Percentiles rank a stretch among this genome's conserved stretches.
These are phyloP conservation scores for Pyrus bretschneideri DNA, from an alignment of 306 rosid species.

Conservation along the genomic window DNA sequence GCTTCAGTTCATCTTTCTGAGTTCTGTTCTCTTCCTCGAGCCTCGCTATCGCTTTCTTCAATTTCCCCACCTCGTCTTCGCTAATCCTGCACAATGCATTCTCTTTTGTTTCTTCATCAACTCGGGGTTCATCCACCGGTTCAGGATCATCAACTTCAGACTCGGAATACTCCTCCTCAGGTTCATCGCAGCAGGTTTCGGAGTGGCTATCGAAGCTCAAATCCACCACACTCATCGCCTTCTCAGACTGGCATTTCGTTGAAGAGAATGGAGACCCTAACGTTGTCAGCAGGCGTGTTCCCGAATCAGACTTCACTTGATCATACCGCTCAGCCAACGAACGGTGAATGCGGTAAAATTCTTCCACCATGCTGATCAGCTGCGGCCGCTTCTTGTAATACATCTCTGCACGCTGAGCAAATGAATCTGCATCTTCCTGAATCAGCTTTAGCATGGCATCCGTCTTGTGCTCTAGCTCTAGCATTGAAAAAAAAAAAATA, in stretches of 20 bases:
- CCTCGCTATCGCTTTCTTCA: constrained; percentile 36
- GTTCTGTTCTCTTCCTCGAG: constrained; percentile 39
- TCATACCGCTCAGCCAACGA: constrained; percentile 69
- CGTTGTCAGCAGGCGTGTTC: constrained; percentile 37
- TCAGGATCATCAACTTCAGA: constrained; percentile 89
- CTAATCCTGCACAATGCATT: neutral
- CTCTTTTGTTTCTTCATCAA: constrained; percentile 12
- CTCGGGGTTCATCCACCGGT: constrained; percentile 28
- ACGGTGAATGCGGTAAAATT: constrained; percentile 71
- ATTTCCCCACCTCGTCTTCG: constrained; percentile 33
- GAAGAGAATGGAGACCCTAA: constrained; percentile 55
- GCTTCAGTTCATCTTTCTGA: constrained; percentile 35
- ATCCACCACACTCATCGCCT: constrained; percentile 25
- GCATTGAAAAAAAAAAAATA: constrained; percentile 6
- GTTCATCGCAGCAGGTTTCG: constrained; percentile 31
- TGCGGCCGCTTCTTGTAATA: constrained; percentile 80
- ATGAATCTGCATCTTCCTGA: constrained; percentile 83
- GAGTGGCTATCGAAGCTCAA: constrained; percentile 52
- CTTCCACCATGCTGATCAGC: constrained; percentile 72
- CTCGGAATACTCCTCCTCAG: constrained; percentile 49
- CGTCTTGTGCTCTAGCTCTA: constrained; percentile 70
- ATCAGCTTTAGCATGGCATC: constrained; percentile 56
- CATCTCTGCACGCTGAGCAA: constrained; percentile 92
- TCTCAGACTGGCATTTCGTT: constrained; percentile 35
- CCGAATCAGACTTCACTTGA: constrained; percentile 58